Base-by-base conservation (phyloP, 148 eudicot genomes). In the Rhododendron williamsianum region DNA sequence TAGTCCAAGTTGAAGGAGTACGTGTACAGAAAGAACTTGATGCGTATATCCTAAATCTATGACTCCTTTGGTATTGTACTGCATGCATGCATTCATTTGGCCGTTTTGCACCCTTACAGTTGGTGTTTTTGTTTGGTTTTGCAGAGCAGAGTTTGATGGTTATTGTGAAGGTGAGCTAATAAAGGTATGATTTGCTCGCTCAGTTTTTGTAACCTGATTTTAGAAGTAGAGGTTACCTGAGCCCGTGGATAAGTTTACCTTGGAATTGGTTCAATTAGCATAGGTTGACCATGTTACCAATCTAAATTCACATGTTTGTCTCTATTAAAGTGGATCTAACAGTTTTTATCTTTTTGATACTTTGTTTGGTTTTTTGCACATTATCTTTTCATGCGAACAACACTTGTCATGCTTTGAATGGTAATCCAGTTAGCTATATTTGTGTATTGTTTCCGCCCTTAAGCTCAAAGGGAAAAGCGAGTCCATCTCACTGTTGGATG, bases 131-230 rank as follows among this genome's bases (percentile, higher is more conserved):
- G 16, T 82, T 79, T 85, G 89, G 71, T 81, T 81, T 41, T 81
- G 83, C 98, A 96, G 98, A 89, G 93, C 98, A 33, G 98, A 96
- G 84, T 94, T 96, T 90, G 98, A 96, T 92, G 98, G 98, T 43
- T 96, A 96, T 82, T 96, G 98, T 91, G 98, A 96, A 88, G 98
- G 92, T 84, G 98, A 96, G 84, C 95, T 96, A 83, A 91, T 96
- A 65, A 96, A 94, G 98, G 98, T 96, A 92, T 41, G 74, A 81
- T 81, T 35, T 81, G 30, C 4, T 9, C 0, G 21, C 3, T 27
- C 23, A 18, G 11, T 56, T 54, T 81, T 7, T 8, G 27, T 51
- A 51, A 15, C 43, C 38, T 49, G n/a, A 52, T 51, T 46, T 27
- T 30, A 80, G 82, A 41, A 43, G 33, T 78, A 30, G 82, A 21